A percentile compares a stretch with the other conserved stretches of the same genome.
These are phyloP conservation scores for Cyclotella kingstonii DNA, from an alignment of 108 stramenopile species.

Conservation along the genomic window DNA sequence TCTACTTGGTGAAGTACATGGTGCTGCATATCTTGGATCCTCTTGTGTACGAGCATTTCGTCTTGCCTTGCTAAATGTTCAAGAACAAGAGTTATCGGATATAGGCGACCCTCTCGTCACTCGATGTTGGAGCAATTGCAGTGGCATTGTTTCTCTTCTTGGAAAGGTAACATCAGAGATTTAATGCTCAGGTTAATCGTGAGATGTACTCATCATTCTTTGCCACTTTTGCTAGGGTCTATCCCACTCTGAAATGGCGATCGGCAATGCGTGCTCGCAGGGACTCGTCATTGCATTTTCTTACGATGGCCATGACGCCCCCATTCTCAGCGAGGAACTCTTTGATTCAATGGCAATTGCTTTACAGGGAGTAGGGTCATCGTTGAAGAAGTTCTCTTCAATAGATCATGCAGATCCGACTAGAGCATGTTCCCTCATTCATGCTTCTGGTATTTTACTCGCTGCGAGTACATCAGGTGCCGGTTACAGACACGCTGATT, in stretches of 20 bases:
- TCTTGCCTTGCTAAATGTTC: slow-evolving; percentile 8
- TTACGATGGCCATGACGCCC: slow-evolving; percentile 53
- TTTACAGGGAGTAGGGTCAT: slow-evolving; percentile 33
- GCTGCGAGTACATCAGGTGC: slow-evolving; percentile 58
- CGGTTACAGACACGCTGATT: slow-evolving; percentile 8
- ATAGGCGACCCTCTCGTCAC: slow-evolving; percentile 4
- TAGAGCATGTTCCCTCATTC: slow-evolving; percentile 44
- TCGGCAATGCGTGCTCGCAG: slow-evolving; percentile 66
- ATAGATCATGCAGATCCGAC: slow-evolving; percentile 61
- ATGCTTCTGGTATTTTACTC: slow-evolving; percentile 58
- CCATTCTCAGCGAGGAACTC: slow-evolving; percentile 42
- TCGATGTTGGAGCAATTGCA: slow-evolving; percentile 38
- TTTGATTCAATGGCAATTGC: slow-evolving; percentile 39
- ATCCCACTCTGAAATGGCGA: slow-evolving; percentile 49
- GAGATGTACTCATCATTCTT: no score
- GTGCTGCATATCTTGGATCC: slow-evolving; percentile 67
- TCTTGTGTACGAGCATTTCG: slow-evolving; percentile 57
- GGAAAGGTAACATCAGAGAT: slow-evolving; percentile 34
- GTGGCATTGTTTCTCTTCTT: slow-evolving; percentile 41
- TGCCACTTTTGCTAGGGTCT: slow-evolving; percentile 41
- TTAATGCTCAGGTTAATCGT: no score
- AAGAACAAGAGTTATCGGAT: not conserved
- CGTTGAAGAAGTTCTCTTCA: slow-evolving; percentile 55
- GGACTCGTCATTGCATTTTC: slow-evolving; percentile 60
- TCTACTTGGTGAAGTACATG: slow-evolving; percentile 58